A percentile compares a stretch with the other conserved stretches of the same genome.
Conservation (phyloP, 495 filamentous ascomycete species). For the Hypomontagnella monticulosa region DNA sequence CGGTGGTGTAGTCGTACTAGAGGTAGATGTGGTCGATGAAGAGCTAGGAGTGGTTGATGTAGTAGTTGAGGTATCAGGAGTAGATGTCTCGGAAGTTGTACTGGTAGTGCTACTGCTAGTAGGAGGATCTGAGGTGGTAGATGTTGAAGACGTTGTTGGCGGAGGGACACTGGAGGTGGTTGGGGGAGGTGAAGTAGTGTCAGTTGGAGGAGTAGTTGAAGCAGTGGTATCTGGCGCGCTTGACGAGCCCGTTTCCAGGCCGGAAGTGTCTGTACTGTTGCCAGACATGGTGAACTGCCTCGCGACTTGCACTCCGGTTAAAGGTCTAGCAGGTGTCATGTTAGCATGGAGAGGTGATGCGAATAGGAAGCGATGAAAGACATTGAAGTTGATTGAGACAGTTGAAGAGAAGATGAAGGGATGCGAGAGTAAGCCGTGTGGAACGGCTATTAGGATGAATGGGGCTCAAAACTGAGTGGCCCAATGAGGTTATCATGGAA, state of each 20-base stretch:
- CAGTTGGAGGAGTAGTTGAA: conserved; percentile 32
- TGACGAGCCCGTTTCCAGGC: conserved; percentile 35
- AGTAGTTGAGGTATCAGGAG: conserved; percentile 36
- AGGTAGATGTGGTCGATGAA: conserved; percentile 37
- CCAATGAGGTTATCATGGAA: conserved; percentile 45
- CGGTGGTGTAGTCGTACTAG: conserved; percentile 46
- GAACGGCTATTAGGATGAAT: conserved; percentile 30
- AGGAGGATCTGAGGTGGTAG: conserved; percentile 37
- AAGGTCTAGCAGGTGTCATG: conserved; percentile 50
- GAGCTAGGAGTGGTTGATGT: conserved; percentile 39
- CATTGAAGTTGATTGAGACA: conserved; percentile 12
- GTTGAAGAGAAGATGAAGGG: conserved; percentile 8
- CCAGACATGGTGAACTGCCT: conserved; percentile 57
- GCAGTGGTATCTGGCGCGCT: conserved; percentile 47
- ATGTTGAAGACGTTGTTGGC: conserved; percentile 28
- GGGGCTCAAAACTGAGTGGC: conserved; percentile 31
- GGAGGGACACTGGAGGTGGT: conserved; percentile 33
- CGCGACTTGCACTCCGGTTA: conserved; percentile 47
- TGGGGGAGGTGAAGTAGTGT: conserved; percentile 20
- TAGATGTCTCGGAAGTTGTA: conserved; percentile 2
- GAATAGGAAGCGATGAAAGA: conserved; percentile 11
- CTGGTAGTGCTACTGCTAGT: conserved; percentile 15
- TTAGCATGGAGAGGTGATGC: conserved; percentile 46
- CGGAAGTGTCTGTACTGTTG: conserved; percentile 48
- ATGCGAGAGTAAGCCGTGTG: conserved; percentile 25